A percentile compares a stretch with the other conserved stretches of the same genome.
phyloP scores from a whole-genome alignment of 1,284 basidiomycete species.

The Athelia sp. region DNA sequence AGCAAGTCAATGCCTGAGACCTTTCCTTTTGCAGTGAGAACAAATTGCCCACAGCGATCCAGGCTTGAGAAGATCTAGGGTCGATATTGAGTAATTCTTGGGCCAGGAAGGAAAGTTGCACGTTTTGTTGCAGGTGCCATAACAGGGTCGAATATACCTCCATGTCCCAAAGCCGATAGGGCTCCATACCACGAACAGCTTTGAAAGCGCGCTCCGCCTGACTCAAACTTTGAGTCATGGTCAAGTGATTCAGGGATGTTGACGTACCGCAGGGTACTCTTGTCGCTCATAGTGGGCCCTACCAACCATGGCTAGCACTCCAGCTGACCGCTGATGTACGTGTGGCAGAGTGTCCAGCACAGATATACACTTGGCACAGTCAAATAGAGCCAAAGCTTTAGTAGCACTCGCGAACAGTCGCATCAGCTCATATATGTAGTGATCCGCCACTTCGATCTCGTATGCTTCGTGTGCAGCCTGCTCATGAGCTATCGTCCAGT shows the following conservation, averaged over 20 bases:
- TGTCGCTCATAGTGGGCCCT: conserved; percentile 84
- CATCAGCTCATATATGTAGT: conserved; percentile 78
- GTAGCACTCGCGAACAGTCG: conserved; percentile 77
- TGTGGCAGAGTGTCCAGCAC: conserved; percentile 76
- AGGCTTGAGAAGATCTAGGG: conserved; percentile 79
- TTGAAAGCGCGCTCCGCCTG: conserved; percentile 86
- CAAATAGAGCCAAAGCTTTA: conserved; percentile 68
- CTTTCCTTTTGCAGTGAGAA: conserved; percentile 92
- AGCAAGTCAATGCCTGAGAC: conserved; percentile 86
- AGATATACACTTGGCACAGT: conserved; percentile 67
- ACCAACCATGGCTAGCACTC: conserved; percentile 78
- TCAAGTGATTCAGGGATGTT: conserved; percentile 10
- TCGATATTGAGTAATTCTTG: conserved; percentile 84
- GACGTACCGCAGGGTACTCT: conserved; percentile 75
- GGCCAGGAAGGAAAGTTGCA: conserved; percentile 83
- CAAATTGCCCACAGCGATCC: conserved; percentile 92
- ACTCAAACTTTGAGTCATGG: conserved; percentile 15
- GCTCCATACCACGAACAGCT: conserved; percentile 73
- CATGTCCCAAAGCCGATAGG: conserved; percentile 85
- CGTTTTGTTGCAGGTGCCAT: conserved; percentile 84
- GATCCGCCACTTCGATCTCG: conserved; percentile 69
- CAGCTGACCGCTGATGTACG: conserved; percentile 69
- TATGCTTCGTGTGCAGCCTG: conserved; percentile 67
- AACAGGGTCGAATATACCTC: conserved; percentile 91
- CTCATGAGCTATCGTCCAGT: conserved; percentile 56